Percentiles rank a stretch among this genome's conserved stretches.
These are phyloP conservation scores for Boletus sp. DNA, from an alignment of 1,284 basidiomycete species.

Conservation along the genomic window DNA sequence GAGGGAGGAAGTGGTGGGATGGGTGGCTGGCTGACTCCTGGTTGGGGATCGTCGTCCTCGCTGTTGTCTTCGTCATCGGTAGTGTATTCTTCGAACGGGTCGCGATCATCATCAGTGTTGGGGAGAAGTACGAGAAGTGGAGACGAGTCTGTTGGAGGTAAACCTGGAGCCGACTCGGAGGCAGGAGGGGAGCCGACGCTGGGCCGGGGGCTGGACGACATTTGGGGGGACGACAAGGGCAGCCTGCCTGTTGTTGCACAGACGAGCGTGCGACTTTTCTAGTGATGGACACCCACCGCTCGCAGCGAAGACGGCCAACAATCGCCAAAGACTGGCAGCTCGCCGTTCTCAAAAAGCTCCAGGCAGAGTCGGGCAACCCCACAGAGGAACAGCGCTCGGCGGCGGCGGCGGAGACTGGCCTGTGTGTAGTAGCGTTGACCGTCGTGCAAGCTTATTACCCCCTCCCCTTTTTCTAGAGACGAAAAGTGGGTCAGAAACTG, in stretches of 20 bases:
- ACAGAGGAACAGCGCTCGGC: slow-evolving; percentile 23
- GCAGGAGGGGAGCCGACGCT: slow-evolving; percentile 8
- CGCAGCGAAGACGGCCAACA: slow-evolving; percentile 14
- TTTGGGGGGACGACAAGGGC: slow-evolving; percentile 5
- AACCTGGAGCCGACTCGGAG: background rate
- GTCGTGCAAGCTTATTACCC: slow-evolving; percentile 8
- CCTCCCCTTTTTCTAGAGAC: slow-evolving; percentile 18
- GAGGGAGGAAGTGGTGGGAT: slow-evolving; percentile 52
- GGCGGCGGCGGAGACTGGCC: slow-evolving; percentile 28
- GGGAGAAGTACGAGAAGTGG: slow-evolving; percentile 62
- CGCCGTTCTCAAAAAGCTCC: slow-evolving; percentile 27
- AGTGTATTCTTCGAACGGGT: slow-evolving; percentile 47
- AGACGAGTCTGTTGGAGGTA: slow-evolving; percentile 27
- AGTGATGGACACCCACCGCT: background rate
- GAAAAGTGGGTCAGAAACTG: slow-evolving; percentile 29
- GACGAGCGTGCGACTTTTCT: slow-evolving; percentile 23
- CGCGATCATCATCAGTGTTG: slow-evolving; percentile 40
- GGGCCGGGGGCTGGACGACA: slow-evolving; percentile 16
- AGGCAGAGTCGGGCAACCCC: slow-evolving; percentile 20
- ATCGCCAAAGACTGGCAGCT: slow-evolving; percentile 32
- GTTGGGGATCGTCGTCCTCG: slow-evolving; percentile 33
- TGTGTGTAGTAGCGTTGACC: slow-evolving; percentile 25
- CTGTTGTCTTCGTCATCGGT: slow-evolving; percentile 46
- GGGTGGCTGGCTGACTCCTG: slow-evolving; percentile 42
- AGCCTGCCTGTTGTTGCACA: too few relatives aligned